Evolutionary conservation across 1,284 basidiomycete species (phyloP), one percentile per base, ranked within the genome.

Genomic region (Serendipita sp.): DNA sequence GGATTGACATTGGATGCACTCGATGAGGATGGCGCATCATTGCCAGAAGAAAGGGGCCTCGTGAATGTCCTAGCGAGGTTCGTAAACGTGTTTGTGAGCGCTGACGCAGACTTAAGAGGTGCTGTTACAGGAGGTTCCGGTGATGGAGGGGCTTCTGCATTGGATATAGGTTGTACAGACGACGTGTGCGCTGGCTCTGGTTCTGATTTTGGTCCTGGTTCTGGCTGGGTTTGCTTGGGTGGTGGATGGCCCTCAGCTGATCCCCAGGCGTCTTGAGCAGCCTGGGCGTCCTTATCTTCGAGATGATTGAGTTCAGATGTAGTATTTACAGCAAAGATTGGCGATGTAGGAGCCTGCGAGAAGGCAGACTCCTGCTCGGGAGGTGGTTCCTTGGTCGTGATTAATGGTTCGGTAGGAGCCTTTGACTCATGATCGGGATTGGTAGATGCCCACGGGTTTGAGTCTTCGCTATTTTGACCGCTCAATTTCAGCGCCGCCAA

Each of bases 291-390:
- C 47, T 74, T 69, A 67, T 75, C 78, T 1, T 74, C 80, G 34
- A 87, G 73, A 17, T 85, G 85, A 72, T 88, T 85, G 68, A 88
- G 87, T 68, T 85, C 79, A 6, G 15, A 26, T 4, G 32, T 10
- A 22, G 30, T 10, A n/a, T 29, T 35, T 32, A 10, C 6, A n/a
- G n/a, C n/a, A n/a, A 30, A 8, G 10, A 58, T 32, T n/a, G 32
- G 26, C 10, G 53, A 32, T n/a, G 53, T 58, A n/a, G 30, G 3
- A 26, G 10, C 53, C 10, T 17, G 53, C 6, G 53, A 22, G 30
- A 58, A 58, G 17, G 30, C 26, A 26, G 53, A 26, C 32, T 58
- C 53, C 22, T 4, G 15, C 53, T 6, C 53, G 3, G 53, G 53
- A n/a, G 53, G 53, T 30, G 53, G 15, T 32, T 10, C 6, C 10